phyloP scores from a whole-genome alignment of 768 basidiomycete genomes.

The Austroboletus festivus region DNA sequence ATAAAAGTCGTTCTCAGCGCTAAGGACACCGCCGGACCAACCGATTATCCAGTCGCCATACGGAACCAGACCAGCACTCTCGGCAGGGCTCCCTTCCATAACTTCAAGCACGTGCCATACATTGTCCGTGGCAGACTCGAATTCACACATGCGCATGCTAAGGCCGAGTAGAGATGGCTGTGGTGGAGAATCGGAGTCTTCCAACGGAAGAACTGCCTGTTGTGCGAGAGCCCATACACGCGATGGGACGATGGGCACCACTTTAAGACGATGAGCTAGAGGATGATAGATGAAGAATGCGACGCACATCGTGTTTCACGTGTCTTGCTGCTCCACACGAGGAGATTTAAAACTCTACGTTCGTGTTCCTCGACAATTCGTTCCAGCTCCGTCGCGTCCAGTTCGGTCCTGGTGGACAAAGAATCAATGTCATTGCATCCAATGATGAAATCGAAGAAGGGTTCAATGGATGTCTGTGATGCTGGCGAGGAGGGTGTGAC shows the following conservation, averaged over 20 bases:
- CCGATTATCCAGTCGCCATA: conserved; percentile 79
- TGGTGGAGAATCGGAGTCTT: conserved; percentile 40
- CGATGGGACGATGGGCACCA: conserved; percentile 82
- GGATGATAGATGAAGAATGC: neutral
- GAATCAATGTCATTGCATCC: conserved; percentile 76
- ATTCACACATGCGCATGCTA: conserved; percentile 90
- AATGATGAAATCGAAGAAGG: conserved; percentile 96
- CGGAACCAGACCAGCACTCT: conserved; percentile 93
- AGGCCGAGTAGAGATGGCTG: conserved; percentile 93
- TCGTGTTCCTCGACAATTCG: conserved; percentile 82
- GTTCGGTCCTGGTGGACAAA: conserved; percentile 42
- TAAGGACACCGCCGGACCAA: conserved; percentile 91
- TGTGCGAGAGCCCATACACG: conserved; percentile 68
- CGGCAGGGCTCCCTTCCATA: conserved; percentile 92
- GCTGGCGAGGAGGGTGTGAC: conserved; percentile 90
- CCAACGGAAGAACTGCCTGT: conserved; percentile 36
- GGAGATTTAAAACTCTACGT: conserved; percentile 60
- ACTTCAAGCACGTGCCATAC: conserved; percentile 99
- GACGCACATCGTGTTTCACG: conserved; percentile 63
- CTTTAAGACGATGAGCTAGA: conserved; percentile 38
- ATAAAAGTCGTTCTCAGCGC: conserved; percentile 94
- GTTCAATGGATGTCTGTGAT: conserved; percentile 77
- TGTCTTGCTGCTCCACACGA: conserved; percentile 84
- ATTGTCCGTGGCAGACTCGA: conserved; percentile 82
- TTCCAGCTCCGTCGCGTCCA: conserved; percentile 72